A percentile compares a stretch with the other conserved stretches of the same genome.
Conservation (phyloP, 441 rosid genomes). For the Corymbia citriodora region DNA sequence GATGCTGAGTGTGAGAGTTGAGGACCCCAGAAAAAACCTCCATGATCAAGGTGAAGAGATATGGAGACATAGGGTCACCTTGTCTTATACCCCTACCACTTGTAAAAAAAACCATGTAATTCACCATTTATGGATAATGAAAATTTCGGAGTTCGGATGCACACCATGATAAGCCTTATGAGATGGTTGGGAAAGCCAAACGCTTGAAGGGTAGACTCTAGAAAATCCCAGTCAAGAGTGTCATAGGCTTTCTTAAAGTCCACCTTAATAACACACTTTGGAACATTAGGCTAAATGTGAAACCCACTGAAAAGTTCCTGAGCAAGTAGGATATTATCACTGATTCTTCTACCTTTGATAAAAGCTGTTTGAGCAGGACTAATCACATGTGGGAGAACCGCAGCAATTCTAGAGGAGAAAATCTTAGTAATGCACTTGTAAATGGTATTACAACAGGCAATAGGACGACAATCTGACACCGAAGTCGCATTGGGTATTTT, state of each 20-base stretch:
- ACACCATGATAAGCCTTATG: too few relatives aligned
- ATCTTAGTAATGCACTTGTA: too few relatives aligned
- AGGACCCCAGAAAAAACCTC: not conserved
- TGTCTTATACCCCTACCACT: not conserved
- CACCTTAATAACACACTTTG: not conserved
- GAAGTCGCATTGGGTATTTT: too few relatives aligned
- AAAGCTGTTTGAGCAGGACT: not conserved
- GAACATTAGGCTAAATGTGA: too few relatives aligned
- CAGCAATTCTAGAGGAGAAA: too few relatives aligned
- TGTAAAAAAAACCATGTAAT: not conserved
- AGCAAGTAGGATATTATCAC: not conserved
- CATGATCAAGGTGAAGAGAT: not conserved
- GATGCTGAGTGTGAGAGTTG: rapidly evolving
- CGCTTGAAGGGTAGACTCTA: not conserved
- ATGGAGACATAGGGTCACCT: not conserved
- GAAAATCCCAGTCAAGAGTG: not conserved
- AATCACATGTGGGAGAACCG: too few relatives aligned
- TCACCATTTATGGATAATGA: not conserved
- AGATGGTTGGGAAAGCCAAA: not conserved
- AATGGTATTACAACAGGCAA: too few relatives aligned
- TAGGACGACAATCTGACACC: too few relatives aligned
- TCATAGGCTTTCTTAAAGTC: not conserved
- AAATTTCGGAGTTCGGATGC: too few relatives aligned
- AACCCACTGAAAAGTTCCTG: not conserved
- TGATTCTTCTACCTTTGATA: too few relatives aligned